Conservation (phyloP, 352 stramenopile genomes). For the Pythium utonaiense region DNA sequence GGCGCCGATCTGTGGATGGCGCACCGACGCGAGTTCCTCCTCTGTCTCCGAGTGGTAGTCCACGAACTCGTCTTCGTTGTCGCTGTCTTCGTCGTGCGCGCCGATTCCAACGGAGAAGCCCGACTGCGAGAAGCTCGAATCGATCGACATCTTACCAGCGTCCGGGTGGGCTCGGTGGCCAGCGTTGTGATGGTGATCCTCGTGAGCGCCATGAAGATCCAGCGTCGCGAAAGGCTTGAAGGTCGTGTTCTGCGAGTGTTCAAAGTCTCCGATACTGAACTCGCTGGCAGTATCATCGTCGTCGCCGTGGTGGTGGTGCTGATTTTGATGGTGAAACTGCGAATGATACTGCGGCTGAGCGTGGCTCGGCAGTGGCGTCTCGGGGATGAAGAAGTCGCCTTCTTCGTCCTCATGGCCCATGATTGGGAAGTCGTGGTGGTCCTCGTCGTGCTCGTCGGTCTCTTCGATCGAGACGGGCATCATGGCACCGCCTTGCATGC, state of each 20-base stretch:
- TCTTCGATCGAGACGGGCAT: slow-evolving; percentile 15
- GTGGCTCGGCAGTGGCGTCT: slow-evolving; percentile 5
- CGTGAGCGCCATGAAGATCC: neutral
- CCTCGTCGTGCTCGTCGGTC: slow-evolving; percentile 11
- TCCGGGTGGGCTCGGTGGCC: slow-evolving; percentile 1
- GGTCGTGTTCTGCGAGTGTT: slow-evolving; percentile 3
- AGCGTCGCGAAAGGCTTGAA: slow-evolving; percentile 21
- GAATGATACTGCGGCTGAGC: slow-evolving; percentile 3
- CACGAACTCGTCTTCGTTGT: slow-evolving; percentile 12
- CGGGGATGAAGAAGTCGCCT: slow-evolving; percentile 14
- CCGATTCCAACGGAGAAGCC: slow-evolving; percentile 18
- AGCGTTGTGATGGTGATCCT: neutral
- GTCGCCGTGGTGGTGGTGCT: slow-evolving; percentile 7
- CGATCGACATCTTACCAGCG: slow-evolving; percentile 6
- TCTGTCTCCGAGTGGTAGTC: slow-evolving; percentile 21
- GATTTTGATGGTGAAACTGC: slow-evolving; percentile 9
- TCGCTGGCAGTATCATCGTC: slow-evolving; percentile 18
- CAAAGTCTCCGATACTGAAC: slow-evolving; percentile 24
- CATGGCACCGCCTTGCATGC: neutral
- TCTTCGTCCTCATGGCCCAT: slow-evolving; percentile 21
- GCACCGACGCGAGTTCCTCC: neutral
- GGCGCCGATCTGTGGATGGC: slow-evolving; percentile 16
- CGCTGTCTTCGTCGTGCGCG: slow-evolving; percentile 14
- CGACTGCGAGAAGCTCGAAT: slow-evolving; percentile 18
- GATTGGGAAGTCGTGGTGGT: slow-evolving; percentile 18